Base-by-base conservation (phyloP, 495 filamentous ascomycete species). In the Tuber indicum region DNA sequence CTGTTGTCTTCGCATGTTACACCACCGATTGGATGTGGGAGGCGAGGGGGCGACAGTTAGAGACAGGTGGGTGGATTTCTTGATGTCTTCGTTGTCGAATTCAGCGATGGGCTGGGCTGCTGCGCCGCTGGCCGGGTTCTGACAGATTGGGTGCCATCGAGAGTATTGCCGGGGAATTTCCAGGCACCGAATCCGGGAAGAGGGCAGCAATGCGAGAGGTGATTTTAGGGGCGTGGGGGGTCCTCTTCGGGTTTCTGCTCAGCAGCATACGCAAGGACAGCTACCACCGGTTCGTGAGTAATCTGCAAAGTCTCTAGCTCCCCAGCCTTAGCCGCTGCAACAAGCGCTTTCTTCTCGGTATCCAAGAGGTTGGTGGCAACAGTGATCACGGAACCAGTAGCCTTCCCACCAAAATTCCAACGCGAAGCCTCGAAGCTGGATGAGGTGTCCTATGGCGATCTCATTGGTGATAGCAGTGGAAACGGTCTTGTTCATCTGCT, bases 41-140 rank as follows among this genome's bases (percentile, higher is more conserved):
- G 89, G 85, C 98, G 96, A 52, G 94, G 92, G 44, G 95, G 94
- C n/a, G 93, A 94, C n/a, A 23, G 95, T 98, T 73, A 99, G 93
- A 83, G 93, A 91, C 52, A 96, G 93, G 87, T 99, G 96, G 58
- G 93, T 96, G 16, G 93, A 96, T 86, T 98, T 93, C 83, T 94
- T 92, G 79, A 98, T 97, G 84, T 99, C 96, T 74, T 94, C 93
- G 74, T 88, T 86, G 73, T 98, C 96, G 84, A 96, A 98, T 83
- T 94, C 94, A 83, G 92, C 90, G 83, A 99, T 92, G 71, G 98
- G 86, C 72, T 99, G 96, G 82, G 98, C 93, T 46, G 96, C 95
- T 76, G 96, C 96, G 82, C 96, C 96, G 75, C 95, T 89, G 72
- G 93, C 92, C 76, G 91, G 98, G 89, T 84, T 98, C 94, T 23